These are phyloP conservation scores for Gloeostereum incarnatum DNA, from an alignment of 768 basidiomycete genomes.

Conservation along the genomic window DNA sequence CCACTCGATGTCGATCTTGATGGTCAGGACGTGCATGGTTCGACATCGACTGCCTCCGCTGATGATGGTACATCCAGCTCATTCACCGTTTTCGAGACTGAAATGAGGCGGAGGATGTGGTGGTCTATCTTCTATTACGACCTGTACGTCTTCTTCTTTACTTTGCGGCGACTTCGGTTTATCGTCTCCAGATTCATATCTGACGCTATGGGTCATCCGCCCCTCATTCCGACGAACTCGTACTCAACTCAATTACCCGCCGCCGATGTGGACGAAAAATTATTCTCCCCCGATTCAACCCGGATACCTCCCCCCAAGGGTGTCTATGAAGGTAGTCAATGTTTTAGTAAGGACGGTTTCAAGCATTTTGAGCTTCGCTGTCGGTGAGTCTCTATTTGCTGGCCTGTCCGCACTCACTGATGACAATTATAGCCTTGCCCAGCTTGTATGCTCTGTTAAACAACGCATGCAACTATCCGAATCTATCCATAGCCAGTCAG, in stretches of 20 bases:
- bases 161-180: conserved; percentile 5
- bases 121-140: conserved; percentile 79
- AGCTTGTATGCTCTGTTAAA: conserved; percentile 54
- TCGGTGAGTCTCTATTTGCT: conserved; percentile 33
- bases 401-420: conserved; percentile 2
- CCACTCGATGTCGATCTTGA: conserved; percentile 16
- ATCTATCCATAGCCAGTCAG: conserved; percentile 3
- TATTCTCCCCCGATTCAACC: conserved; percentile 36
- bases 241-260: conserved; percentile 47
- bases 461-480: conserved; percentile 32
- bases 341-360: conserved; percentile 18
- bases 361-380: conserved; percentile 49
- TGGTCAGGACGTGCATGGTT: conserved; percentile 3
- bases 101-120: conserved; percentile 53
- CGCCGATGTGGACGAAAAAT: conserved; percentile 42
- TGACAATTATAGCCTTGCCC: conserved; percentile 36
- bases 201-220: conserved; percentile 55
- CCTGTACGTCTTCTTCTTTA: conserved; percentile 38
- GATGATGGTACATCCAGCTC: background rate
- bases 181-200: conserved; percentile 49
- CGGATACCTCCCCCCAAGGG: conserved; percentile 28
- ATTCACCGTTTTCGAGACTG: conserved; percentile 38
- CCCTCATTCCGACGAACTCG: conserved; percentile 46
- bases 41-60: background rate
- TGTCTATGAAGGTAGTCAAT: conserved; percentile 8